Evolutionary conservation across 108 stramenopile genomes (phyloP).

Genomic region (Nitzschia palea): DNA sequence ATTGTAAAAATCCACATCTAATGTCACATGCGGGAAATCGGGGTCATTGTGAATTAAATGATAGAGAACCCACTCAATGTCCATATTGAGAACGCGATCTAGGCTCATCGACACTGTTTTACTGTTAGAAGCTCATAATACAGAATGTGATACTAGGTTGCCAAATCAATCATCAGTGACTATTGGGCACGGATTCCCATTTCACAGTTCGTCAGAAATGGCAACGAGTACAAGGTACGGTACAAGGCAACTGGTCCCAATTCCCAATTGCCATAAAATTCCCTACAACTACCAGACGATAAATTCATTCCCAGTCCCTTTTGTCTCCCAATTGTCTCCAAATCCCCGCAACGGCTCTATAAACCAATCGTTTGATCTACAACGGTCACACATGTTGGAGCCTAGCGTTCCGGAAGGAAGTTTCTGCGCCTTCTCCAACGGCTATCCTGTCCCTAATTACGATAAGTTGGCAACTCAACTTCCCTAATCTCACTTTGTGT

Average conservation of each 20-base stretch:
- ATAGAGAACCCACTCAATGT: conserved; percentile 10
- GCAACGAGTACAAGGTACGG: neutral
- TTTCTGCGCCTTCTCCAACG: too few species aligned
- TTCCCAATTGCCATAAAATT: neutral
- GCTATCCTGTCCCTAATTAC: too few species aligned
- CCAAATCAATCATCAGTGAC: neutral
- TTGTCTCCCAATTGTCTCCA: too few species aligned
- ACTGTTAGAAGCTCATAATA: neutral
- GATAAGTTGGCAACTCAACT: too few species aligned
- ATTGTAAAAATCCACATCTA: conserved; percentile 10
- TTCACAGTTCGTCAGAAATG: neutral
- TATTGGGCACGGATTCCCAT: neutral
- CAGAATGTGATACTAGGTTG: neutral
- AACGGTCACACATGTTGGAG: too few species aligned
- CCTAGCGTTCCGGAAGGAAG: too few species aligned
- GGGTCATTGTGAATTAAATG: conserved; percentile 10
- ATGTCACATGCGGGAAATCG: neutral
- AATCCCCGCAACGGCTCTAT: too few species aligned
- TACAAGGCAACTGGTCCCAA: neutral
- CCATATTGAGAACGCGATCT: neutral
- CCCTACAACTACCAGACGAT: neutral
- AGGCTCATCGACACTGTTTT: neutral
- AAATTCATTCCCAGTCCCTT: neutral
- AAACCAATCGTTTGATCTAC: too few species aligned
- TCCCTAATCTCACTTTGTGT: too few species aligned